Base-by-base conservation (phyloP, 345 rosid genomes). In the Moricandia moricandioides region DNA sequence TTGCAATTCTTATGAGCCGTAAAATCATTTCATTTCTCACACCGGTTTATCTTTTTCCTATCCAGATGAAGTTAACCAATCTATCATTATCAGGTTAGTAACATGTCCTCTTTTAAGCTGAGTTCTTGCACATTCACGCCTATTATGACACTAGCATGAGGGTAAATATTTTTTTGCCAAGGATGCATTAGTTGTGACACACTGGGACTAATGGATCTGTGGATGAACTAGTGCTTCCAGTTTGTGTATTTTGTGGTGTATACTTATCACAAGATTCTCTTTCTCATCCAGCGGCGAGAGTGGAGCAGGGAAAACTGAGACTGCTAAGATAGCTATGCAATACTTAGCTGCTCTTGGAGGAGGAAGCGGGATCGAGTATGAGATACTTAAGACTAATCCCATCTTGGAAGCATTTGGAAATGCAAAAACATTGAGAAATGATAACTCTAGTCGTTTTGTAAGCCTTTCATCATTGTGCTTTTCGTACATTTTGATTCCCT, bases 291-390 rank as follows among this genome's bases (percentile, higher is more conserved):
- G 99, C 31, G 98, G 98, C 65, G 98, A 94, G 84, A 94, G 98
- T 86, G 98, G 97, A 76, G 98, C 98, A 16, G 99, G 99, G 71
- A 95, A 95, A 84, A 95, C 99, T 21, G 98, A 95, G 87, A 92
- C 99, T 24, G 99, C 99, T 57, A 95, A 95, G 88, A 95, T 95
- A 84, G 97, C 98, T 52, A 95, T 95, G 99, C 99, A 95, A 67
- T 95, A 92, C 83, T 83, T 95, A 84, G 99, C 99, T 80, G 97
- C 97, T 73, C 97, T 92, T 77, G 99, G 99, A 79, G 99, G 98
- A 59, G 99, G 99, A 78, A 92, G 97, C 70, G 99, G 99, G 67
- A 95, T 95, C 16, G 99, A 95, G 49, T 86, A 92, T 83, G 99
- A 95, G 85, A 92, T 95, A 74, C 75, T 95, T 85, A 90, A 95